Evolutionary conservation across 352 stramenopile species (phyloP).

Genomic region (Pythium aphanidermatum): DNA sequence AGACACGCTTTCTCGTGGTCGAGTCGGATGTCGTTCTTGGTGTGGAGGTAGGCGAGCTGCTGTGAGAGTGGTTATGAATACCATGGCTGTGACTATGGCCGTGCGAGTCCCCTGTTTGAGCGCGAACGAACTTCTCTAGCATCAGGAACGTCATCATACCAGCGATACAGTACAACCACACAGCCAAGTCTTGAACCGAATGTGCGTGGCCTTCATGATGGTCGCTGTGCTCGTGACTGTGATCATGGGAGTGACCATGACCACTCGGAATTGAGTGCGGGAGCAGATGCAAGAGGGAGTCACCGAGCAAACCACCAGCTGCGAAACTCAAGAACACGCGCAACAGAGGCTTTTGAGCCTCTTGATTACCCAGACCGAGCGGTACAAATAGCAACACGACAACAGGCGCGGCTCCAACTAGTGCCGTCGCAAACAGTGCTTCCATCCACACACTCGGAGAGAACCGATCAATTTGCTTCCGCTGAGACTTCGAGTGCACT

Average conservation of each 20-base stretch:
- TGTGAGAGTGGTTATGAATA: conserved; percentile 21
- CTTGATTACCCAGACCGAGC: conserved; percentile 42
- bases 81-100: conserved; percentile 27
- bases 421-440: conserved; percentile 59
- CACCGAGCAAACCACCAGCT: conserved; percentile 80
- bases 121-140: conserved; percentile 78
- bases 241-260: conserved; percentile 16
- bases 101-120: conserved; percentile 34
- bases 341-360: conserved; percentile 63
- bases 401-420: conserved; percentile 67
- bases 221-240: conserved; percentile 29
- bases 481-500: background rate
- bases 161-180: conserved; percentile 73
- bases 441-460: conserved; percentile 45
- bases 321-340: conserved; percentile 87
- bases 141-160: conserved; percentile 73
- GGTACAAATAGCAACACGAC: conserved; percentile 66
- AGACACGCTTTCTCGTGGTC: background rate
- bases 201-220: conserved; percentile 44
- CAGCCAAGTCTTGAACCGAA: conserved; percentile 49
- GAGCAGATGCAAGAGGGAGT: conserved; percentile 88
- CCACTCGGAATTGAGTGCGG: conserved; percentile 72
- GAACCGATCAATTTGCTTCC: conserved; percentile 25
- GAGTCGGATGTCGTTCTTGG: conserved; percentile 1
- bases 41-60: no score